Evolutionary conservation across 306 rosid genomes (phyloP).

Genomic region (Prunus fruticosa): DNA sequence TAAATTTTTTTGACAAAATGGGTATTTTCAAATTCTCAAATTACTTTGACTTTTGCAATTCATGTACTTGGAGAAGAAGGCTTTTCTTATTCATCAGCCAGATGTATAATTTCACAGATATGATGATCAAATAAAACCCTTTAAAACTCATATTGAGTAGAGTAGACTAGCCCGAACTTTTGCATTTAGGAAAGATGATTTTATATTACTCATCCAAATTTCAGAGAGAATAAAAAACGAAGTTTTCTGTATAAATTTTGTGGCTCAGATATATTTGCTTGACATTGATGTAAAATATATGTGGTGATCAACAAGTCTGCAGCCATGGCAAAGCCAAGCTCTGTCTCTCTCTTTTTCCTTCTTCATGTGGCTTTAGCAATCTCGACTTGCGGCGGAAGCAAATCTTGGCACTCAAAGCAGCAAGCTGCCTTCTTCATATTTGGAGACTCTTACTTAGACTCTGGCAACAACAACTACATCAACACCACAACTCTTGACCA

Average conservation of each 20-base stretch:
- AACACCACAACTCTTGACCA: constrained; percentile 81
- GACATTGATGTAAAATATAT: background rate
- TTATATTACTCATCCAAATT: background rate
- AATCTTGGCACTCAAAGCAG: constrained; percentile 10
- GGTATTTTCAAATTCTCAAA: constrained; percentile 2
- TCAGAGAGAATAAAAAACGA: constrained; percentile 18
- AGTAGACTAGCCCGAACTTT: constrained; percentile 16
- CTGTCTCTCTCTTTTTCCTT: constrained; percentile 25
- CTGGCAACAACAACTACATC: constrained; percentile 95
- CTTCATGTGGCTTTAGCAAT: constrained; percentile 14
- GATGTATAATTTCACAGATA: background rate
- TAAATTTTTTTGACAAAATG: background rate
- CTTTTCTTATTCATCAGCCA: constrained; percentile 1
- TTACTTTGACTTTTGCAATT: constrained; percentile 1
- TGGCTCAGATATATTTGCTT: background rate
- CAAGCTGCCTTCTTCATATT: constrained; percentile 58
- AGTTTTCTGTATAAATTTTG: background rate
- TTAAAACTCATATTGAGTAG: constrained; percentile 14
- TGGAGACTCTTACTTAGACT: constrained; percentile 87
- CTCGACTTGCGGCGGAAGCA: constrained; percentile 24
- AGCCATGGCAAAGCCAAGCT: constrained; percentile 26
- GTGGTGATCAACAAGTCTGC: constrained; percentile 9
- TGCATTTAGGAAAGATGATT: background rate
- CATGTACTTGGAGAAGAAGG: background rate
- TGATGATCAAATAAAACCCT: background rate